Evolutionary conservation across 106 monocot genomes (phyloP).

Genomic region (Allium sativum): DNA sequence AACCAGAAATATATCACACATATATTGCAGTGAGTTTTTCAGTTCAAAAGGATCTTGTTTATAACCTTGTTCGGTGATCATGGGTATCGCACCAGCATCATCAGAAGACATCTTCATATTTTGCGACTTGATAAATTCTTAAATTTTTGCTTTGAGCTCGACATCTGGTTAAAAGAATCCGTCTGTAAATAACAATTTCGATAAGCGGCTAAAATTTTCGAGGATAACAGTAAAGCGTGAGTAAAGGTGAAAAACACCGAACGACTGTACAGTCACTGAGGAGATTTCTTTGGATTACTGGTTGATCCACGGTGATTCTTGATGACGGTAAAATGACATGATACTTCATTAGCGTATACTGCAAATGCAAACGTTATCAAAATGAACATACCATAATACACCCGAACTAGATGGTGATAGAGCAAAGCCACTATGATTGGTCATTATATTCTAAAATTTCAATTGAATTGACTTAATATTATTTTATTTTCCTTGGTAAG

Average conservation of each 20-base stretch:
- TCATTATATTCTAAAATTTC: no score
- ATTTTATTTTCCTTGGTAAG: no score
- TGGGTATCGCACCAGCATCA: not conserved
- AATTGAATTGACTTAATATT: no score
- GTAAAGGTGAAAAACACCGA: not conserved
- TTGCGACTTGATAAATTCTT: constrained; percentile 62
- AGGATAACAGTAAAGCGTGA: not conserved
- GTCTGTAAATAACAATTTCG: constrained; percentile 36
- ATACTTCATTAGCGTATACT: constrained; percentile 97
- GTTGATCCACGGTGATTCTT: constrained; percentile 58
- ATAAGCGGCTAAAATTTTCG: not conserved
- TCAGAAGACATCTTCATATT: constrained; percentile 6
- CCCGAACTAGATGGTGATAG: no score
- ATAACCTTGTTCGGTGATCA: not conserved
- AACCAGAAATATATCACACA: no score
- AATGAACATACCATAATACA: not conserved
- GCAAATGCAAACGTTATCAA: constrained; percentile 15
- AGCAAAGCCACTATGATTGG: no score
- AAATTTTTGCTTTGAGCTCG: constrained; percentile 69
- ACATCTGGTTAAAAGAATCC: constrained; percentile 89
- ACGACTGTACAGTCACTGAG: constrained; percentile 74
- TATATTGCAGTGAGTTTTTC: no score
- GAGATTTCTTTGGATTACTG: constrained; percentile 87
- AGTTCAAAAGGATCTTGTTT: no score
- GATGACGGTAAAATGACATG: constrained; percentile 94